A percentile compares a stretch with the other conserved stretches of the same genome.
These are phyloP conservation scores for Cladosporium cucumerinum DNA, from an alignment of 2,329 filamentous ascomycete genomes.

Conservation along the genomic window DNA sequence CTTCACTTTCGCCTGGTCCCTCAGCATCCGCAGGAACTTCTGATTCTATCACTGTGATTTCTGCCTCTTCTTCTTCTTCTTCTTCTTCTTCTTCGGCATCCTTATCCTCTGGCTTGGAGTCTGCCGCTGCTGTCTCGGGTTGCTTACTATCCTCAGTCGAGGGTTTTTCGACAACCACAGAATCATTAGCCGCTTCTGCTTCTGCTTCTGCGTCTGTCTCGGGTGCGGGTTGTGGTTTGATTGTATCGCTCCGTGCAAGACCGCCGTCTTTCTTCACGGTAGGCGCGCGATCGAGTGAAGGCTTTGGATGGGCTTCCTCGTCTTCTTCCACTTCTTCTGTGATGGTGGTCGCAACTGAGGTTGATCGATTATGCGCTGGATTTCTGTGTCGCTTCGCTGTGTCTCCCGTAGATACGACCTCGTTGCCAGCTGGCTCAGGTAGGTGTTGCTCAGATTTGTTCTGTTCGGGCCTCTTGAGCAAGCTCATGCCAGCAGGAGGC, in stretches of 20 bases:
- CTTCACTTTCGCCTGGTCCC: constrained; percentile 2
- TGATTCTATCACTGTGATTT: constrained; percentile 21
- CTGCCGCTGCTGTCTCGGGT: constrained; percentile 10
- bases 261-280: constrained; percentile 21
- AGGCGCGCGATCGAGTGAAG: constrained; percentile 26
- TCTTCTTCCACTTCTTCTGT: constrained; percentile 72
- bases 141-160: constrained; percentile 49
- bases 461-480: constrained; percentile 36
- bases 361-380: constrained; percentile 72
- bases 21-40: constrained; percentile 19
- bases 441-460: constrained; percentile 21
- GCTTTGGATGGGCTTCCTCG: constrained; percentile 26
- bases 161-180: constrained; percentile 28
- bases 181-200: constrained; percentile 23
- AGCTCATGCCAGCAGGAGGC: constrained; percentile 26
- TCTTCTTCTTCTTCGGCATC: constrained; percentile 19
- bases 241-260: constrained; percentile 20
- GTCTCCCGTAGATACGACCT: constrained; percentile 54
- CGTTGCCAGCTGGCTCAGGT: constrained; percentile 37
- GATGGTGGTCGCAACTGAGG: constrained; percentile 72
- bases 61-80: constrained; percentile 18
- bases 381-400: constrained; percentile 83
- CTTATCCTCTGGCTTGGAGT: constrained; percentile 14
- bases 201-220: constrained; percentile 20
- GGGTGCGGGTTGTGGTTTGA: constrained; percentile 22